These are phyloP conservation scores for Lentinula sp. DNA, from an alignment of 768 basidiomycete species.

Conservation along the genomic window DNA sequence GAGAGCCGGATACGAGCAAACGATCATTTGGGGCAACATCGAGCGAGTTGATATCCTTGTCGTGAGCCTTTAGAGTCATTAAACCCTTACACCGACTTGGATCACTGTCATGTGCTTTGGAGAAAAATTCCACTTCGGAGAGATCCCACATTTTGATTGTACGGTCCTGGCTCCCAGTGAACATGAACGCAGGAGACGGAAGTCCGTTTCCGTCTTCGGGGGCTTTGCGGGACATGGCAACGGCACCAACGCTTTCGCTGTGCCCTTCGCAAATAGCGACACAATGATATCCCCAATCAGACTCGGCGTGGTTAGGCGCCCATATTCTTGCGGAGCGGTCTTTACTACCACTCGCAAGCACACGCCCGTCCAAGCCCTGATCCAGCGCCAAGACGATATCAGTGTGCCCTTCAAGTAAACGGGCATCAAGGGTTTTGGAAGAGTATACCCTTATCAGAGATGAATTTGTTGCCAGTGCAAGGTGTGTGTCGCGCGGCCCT, in stretches of 20 bases:
- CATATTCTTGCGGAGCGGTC: conserved; percentile 86
- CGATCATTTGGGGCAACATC: conserved; percentile 89
- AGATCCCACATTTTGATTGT: conserved; percentile 99
- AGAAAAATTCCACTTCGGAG: conserved; percentile 34
- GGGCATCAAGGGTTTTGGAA: conserved; percentile 67
- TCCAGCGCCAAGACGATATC: conserved; percentile 91
- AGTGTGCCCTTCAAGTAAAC: conserved; percentile 81
- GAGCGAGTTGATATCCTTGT: conserved; percentile 97
- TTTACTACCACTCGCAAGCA: conserved; percentile 90
- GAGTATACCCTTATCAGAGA: conserved; percentile 91
- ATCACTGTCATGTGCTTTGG: conserved; percentile 18
- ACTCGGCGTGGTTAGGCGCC: conserved; percentile 30
- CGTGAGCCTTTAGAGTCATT: conserved; percentile 86
- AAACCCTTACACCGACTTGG: conserved; percentile 63
- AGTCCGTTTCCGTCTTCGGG: conserved; percentile 20
- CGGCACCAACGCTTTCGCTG: conserved; percentile 86
- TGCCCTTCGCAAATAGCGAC: conserved; percentile 90
- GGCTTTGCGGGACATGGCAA: conserved; percentile 67
- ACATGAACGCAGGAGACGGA: conserved; percentile 56
- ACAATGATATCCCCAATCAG: conserved; percentile 59
- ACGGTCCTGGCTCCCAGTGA: conserved; percentile 94
- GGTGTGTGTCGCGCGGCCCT: conserved; percentile 50
- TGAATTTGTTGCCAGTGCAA: conserved; percentile 97
- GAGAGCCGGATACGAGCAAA: conserved; percentile 88
- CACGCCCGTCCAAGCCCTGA: conserved; percentile 51